Evolutionary conservation across 495 filamentous ascomycete species (phyloP).

Genomic region (Neurospora sublineolata): DNA sequence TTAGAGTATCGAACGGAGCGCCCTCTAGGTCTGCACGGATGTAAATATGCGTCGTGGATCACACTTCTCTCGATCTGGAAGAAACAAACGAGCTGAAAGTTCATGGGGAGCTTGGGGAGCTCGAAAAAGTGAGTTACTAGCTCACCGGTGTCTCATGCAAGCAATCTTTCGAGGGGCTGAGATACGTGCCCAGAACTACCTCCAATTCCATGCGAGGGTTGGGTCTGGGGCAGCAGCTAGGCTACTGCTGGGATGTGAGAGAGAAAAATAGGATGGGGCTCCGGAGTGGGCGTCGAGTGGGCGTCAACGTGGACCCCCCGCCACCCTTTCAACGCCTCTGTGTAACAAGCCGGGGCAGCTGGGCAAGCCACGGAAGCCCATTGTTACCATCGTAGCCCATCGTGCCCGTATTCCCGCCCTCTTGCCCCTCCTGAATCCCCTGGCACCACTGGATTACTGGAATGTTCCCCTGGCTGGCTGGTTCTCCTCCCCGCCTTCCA

Average conservation of each 20-base stretch:
- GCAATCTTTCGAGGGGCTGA: not conserved
- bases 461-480: not conserved
- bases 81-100: not conserved
- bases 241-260: not conserved
- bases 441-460: not conserved
- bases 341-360: not conserved
- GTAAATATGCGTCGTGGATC: not conserved
- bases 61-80: not conserved
- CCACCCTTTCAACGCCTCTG: not conserved
- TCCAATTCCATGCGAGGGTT: not conserved
- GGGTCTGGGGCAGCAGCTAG: not conserved
- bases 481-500: not conserved
- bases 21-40: not conserved
- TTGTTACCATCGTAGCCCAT: not conserved
- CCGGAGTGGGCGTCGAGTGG: not conserved
- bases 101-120: not conserved
- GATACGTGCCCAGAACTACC: not conserved
- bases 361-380: not conserved
- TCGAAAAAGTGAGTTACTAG: not conserved
- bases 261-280: not conserved
- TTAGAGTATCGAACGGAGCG: not conserved
- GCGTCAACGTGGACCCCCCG: not conserved
- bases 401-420: not conserved
- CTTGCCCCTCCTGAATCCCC: not conserved
- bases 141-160: not conserved